Evolutionary conservation across 1,284 basidiomycete species (phyloP).

Genomic region (Irpex lacteus): DNA sequence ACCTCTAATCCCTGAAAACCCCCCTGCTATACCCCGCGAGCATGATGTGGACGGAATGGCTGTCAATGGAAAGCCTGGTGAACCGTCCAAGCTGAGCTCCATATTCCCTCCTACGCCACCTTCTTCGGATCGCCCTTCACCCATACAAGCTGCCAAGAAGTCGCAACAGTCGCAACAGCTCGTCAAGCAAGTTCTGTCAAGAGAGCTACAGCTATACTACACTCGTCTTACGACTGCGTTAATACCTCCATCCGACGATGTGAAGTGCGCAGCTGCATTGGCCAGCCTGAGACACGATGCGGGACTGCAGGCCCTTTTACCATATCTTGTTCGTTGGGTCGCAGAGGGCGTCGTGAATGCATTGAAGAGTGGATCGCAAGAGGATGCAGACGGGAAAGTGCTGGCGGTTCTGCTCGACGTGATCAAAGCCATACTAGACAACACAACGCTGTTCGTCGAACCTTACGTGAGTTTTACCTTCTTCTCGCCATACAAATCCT

Average conservation of each 20-base stretch:
- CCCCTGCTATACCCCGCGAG: slow-evolving; percentile 73
- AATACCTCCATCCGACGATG: slow-evolving; percentile 59
- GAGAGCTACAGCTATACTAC: slow-evolving; percentile 96
- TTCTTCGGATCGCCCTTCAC: slow-evolving; percentile 28
- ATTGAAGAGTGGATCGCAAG: slow-evolving; percentile 56
- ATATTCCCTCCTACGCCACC: slow-evolving; percentile 30
- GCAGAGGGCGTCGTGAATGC: slow-evolving; percentile 82
- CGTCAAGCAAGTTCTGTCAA: slow-evolving; percentile 91
- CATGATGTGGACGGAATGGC: slow-evolving; percentile 35
- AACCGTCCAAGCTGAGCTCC: slow-evolving; percentile 24
- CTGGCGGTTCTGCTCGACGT: slow-evolving; percentile 82
- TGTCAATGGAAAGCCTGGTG: slow-evolving; percentile 13
- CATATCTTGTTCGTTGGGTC: slow-evolving; percentile 94
- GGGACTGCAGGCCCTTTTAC: slow-evolving; percentile 90
- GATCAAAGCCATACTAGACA: slow-evolving; percentile 79
- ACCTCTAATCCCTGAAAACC: slow-evolving; percentile 95
- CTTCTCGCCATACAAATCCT: not conserved
- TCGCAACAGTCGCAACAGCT: slow-evolving; percentile 58
- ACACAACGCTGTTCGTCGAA: slow-evolving; percentile 89
- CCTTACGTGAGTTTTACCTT: slow-evolving; percentile 76
- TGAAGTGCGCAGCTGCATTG: slow-evolving; percentile 83
- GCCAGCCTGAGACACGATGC: slow-evolving; percentile 89
- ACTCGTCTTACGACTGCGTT: slow-evolving; percentile 87
- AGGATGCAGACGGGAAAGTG: slow-evolving; percentile 61
- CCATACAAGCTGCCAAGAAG: slow-evolving; percentile 37